Percentiles rank a stretch among this genome's conserved stretches.
Evolutionary conservation across 2,329 filamentous ascomycete genomes (phyloP).

Genomic region (Dryadomyces quercivorus): DNA sequence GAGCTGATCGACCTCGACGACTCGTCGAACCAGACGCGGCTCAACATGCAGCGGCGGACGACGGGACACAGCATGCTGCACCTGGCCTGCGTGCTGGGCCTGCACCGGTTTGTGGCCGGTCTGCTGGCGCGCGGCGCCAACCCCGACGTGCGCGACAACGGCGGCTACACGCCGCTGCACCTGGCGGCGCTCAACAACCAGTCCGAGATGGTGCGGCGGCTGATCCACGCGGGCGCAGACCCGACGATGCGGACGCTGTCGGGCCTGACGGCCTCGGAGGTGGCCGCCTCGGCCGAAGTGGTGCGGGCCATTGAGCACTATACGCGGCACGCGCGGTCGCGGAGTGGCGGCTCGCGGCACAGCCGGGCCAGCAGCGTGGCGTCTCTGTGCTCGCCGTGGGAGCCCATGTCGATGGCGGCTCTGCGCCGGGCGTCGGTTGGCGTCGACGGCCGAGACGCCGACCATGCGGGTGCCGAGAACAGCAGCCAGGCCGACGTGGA

Average conservation of each 20-base stretch:
- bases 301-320: slow-evolving; percentile 50
- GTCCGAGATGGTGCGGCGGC: slow-evolving; percentile 60
- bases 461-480: not conserved
- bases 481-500: slow-evolving; percentile 9
- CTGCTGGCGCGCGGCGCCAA: slow-evolving; percentile 68
- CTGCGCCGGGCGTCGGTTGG: not conserved
- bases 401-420: slow-evolving; percentile 23
- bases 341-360: slow-evolving; percentile 48
- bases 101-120: slow-evolving; percentile 64
- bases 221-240: slow-evolving; percentile 64
- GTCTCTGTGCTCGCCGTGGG: slow-evolving; percentile 57
- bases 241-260: slow-evolving; percentile 56
- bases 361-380: slow-evolving; percentile 55
- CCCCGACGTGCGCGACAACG: slow-evolving; percentile 61
- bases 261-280: slow-evolving; percentile 58
- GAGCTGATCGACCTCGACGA: slow-evolving; percentile 71
- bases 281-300: slow-evolving; percentile 54
- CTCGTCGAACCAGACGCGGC: slow-evolving; percentile 51
- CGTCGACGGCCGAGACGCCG: not conserved
- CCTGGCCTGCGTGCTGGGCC: slow-evolving; percentile 61
- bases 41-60: slow-evolving; percentile 48
- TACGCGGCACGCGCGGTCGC: slow-evolving; percentile 50
- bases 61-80: slow-evolving; percentile 76
- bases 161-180: slow-evolving; percentile 73
- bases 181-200: slow-evolving; percentile 68